Base-by-base conservation (phyloP, 306 rosid species). In the Herpetospermum pedunculosum region DNA sequence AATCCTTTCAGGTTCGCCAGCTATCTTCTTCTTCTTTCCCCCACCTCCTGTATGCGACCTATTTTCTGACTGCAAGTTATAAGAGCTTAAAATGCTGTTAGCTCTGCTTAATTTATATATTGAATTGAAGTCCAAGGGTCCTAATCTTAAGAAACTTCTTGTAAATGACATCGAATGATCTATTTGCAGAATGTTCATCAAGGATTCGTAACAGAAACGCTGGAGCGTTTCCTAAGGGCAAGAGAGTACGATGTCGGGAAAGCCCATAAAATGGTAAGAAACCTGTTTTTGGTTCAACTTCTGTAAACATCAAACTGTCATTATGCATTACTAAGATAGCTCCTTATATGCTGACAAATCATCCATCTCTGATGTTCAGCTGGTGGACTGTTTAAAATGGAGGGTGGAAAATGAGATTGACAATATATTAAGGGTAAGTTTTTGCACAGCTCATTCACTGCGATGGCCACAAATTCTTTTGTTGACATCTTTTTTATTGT, bases 371-470 rank as follows among this genome's bases (percentile, higher is more conserved):
- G 48, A 32, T 59, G 76, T 83, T 86, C 90, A 94, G 99, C 79
- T 94, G 78, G 77, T 94, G 47, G 99, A 94, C 44, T 79, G 88
- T 82, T 82, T 94, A 72, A 83, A 88, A 60, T 94, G 99, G 99
- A 88, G 99, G 88, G 82, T 91, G 18, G 90, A 91, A 75, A 91
- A 83, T 82, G 91, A 89, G 80, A 94, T 94, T 72, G 99, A 94
- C 88, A 84, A 76, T 63, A 91, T 91, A 72, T 82, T 94, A 81
- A 32, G 89, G 0, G 99, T 91, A 79, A 88, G 96, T 82, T 68
- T 43, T 49, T 58, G 19, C 26, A 81, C 43, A 5, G 58, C 4
- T 63, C 25, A 8, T 26, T 69, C 23, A 25, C 37, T 41, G 23
- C 25, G 9, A 25, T 29, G 28, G 23, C 74, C 34, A 13, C 19